phyloP scores from a whole-genome alignment of 78 protist species.

The Dictyostelium intermedium region DNA sequence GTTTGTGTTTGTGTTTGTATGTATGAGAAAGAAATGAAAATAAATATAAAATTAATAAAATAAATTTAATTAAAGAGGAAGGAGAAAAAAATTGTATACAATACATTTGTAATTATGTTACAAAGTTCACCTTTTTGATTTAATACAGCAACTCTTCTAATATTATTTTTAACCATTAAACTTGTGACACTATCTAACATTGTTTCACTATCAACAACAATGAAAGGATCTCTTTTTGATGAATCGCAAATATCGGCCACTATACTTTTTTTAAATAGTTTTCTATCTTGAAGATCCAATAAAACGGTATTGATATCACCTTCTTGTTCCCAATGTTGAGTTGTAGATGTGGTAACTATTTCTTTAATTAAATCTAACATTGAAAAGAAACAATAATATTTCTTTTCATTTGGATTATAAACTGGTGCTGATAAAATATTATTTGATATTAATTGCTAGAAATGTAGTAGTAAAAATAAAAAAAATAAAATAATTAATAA shows the following conservation, averaged over 20 bases:
- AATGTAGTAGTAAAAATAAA: neutral
- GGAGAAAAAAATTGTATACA: no score
- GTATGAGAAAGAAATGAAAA: no score
- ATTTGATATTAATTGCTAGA: constrained; percentile 50
- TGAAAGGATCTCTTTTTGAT: constrained; percentile 64
- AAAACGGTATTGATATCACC: constrained; percentile 52
- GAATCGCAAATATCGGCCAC: constrained; percentile 50
- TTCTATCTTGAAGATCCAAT: neutral
- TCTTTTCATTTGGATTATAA: constrained; percentile 56
- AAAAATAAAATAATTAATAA: neutral
- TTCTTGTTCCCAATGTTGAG: neutral
- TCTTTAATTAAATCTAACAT: constrained; percentile 58
- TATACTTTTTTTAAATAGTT: constrained; percentile 1
- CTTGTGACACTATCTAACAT: constrained; percentile 29
- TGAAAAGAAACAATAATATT: constrained; percentile 30
- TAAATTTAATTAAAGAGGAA: no score
- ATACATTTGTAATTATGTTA: constrained; percentile 44
- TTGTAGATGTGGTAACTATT: neutral
- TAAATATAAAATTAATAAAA: no score
- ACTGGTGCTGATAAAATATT: constrained; percentile 71
- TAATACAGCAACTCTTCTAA: constrained; percentile 50
- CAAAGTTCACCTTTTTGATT: constrained; percentile 42
- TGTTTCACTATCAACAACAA: constrained; percentile 11
- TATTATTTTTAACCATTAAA: constrained; percentile 50
- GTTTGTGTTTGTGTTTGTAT: no score